Conservation (phyloP, 345 rosid genomes). For the Eucalyptus marginata region DNA sequence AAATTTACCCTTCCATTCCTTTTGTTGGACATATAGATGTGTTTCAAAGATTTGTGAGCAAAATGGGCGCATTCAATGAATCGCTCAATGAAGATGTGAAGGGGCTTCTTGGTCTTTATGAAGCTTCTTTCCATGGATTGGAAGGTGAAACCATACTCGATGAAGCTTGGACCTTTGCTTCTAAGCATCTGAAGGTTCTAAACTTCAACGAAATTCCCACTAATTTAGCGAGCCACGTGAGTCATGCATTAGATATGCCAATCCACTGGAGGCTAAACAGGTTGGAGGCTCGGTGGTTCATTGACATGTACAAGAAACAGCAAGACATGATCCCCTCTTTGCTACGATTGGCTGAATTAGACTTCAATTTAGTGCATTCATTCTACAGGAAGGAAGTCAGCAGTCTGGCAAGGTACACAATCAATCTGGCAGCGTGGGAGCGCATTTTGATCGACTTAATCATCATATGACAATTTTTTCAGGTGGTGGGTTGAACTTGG, state of each 20-base stretch:
- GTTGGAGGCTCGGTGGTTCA: slow-evolving; percentile 8
- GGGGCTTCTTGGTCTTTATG: slow-evolving; percentile 8
- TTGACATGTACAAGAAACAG: neutral
- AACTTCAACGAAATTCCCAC: neutral
- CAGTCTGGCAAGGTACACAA: neutral
- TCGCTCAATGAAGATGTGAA: neutral
- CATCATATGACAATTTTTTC: neutral
- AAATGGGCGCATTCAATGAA: neutral
- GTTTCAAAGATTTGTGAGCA: neutral
- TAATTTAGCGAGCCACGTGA: neutral
- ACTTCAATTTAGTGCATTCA: slow-evolving; percentile 1
- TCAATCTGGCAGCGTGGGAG: neutral
- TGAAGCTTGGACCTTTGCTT: neutral
- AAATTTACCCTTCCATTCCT: neutral
- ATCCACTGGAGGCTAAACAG: neutral
- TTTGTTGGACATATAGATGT: neutral
- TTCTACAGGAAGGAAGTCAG: neutral
- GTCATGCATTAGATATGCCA: neutral
- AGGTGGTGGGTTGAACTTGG: slow-evolving; percentile 12
- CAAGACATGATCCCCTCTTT: neutral
- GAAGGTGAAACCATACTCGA: neutral
- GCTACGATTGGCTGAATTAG: slow-evolving; percentile 4
- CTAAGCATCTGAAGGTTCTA: neutral
- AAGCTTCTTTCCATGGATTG: slow-evolving; percentile 3
- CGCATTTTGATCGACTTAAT: neutral